phyloP scores from a whole-genome alignment of 768 basidiomycete species.

The Obba rivulosa region DNA sequence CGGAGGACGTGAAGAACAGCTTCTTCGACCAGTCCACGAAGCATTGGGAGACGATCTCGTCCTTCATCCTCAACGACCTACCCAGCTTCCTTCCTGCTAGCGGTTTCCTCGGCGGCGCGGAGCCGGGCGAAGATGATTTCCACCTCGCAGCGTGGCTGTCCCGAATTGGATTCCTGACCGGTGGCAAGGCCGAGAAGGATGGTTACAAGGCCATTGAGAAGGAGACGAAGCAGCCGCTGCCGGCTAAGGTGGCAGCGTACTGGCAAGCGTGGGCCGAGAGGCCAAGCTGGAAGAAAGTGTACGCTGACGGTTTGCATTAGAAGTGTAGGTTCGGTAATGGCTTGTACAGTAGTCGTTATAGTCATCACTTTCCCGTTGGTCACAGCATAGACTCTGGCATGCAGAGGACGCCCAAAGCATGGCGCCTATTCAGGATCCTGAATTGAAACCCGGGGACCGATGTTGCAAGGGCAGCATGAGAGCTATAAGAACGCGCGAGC shows the following conservation, averaged over 20 bases:
- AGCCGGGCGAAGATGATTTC: slow-evolving; percentile 50
- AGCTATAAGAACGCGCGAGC: too few species aligned
- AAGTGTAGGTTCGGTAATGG: too few species aligned
- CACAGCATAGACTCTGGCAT: too few species aligned
- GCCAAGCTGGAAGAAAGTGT: slow-evolving; percentile 36
- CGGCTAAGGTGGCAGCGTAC: slow-evolving; percentile 35
- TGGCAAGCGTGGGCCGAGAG: slow-evolving; percentile 40
- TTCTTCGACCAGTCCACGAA: slow-evolving; percentile 35
- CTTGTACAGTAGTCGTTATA: background rate
- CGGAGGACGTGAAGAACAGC: slow-evolving; percentile 27
- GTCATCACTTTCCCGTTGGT: too few species aligned
- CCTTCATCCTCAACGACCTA: slow-evolving; percentile 36
- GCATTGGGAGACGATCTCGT: slow-evolving; percentile 34
- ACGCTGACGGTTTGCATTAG: slow-evolving; percentile 40
- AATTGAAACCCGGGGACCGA: too few species aligned
- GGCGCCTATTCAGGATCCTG: too few species aligned
- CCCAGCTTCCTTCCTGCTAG: slow-evolving; percentile 34
- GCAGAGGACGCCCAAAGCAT: too few species aligned
- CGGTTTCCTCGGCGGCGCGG: slow-evolving; percentile 43
- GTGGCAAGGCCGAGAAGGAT: slow-evolving; percentile 31
- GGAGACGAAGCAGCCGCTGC: slow-evolving; percentile 31
- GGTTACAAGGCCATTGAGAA: slow-evolving; percentile 34
- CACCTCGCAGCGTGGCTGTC: slow-evolving; percentile 51
- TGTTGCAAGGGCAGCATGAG: too few species aligned
- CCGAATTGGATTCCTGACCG: slow-evolving; percentile 35